Evolutionary conservation across 495 filamentous ascomycete species (phyloP), one percentile per base, ranked within the genome.

Genomic region (Immersiella caudata): DNA sequence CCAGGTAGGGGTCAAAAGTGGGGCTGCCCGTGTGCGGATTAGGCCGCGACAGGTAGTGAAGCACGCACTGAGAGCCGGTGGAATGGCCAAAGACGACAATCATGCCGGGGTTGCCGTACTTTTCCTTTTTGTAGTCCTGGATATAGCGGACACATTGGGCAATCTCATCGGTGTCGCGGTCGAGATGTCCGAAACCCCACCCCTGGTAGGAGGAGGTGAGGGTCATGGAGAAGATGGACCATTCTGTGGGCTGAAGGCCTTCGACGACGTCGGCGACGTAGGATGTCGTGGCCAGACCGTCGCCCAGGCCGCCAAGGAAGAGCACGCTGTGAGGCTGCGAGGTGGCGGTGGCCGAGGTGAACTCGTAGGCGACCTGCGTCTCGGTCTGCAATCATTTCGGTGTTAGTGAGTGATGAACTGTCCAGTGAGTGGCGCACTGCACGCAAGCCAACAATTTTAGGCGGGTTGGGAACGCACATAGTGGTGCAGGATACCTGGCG

Each of bases 81-180:
- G 89, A 92, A 68, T 93, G 90, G 24, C 92, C 92, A 84, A 95
- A 87, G 25, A 94, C 75, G 4, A 91, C 88, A 25, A 93, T 77
- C 72, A 90, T 91, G 14, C 78, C 66, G 24, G 22, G 77, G 1
- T 68, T 66, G 21, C 74, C 73, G 16, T 70, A 67, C n/a, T 75
- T 73, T 7, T 74, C 70, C 14, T 49, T 40, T 7, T 82, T 83
- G 67, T 93, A 86, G 18, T 54, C 64, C 12, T 61, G 20, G 51
- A 72, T 72, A 75, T 91, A 92, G 20, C 79, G 68, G 6, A 93
- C 86, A 67, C 87, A 86, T 62, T 85, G 74, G 0, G 80, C 86
- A 58, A 94, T 82, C 74, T 95, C 90, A 24, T 84, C 76, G 11
- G 88, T 87, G 76, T 94, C 91, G 57, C 81, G 74, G 65, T 83